Evolutionary conservation across 192 early-diverging fungal genomes (phyloP), one percentile per base, ranked within the genome.

Genomic region (Linnemannia schmuckeri): DNA sequence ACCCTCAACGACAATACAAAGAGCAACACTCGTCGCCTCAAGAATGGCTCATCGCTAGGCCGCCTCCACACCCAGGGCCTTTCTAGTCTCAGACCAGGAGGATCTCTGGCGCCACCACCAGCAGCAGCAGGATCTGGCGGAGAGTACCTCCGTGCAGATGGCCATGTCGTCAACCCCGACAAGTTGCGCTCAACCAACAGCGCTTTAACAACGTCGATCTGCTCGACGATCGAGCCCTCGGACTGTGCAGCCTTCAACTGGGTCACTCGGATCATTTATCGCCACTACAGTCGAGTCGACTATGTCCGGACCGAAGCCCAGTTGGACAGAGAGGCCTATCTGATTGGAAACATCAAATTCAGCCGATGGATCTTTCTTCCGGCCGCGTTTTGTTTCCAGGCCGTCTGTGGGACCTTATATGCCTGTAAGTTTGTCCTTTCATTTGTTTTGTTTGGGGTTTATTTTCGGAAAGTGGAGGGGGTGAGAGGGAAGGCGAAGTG

Each of bases 341-440:
- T 90, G n/a, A 81, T 90, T 54, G 82, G 87, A 52, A 75, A 72
- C 5, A 85, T 94, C 44, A 89, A 83, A 35, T 93, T 90, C 57
- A 88, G 71, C 35, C 93, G 89, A 49, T 93, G 93, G 93, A 85
- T 90, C 76, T 88, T 90, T 66, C 79, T 94, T 24, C 93, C 92
- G 0, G 93, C 92, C 2, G 92, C 91, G 1, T 87, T 93, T 22
- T 88, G 91, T 33, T 92, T 92, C 70, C 93, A 93, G 86, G 91
- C 92, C 73, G 92, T 91, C 77, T 92, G 90, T 63, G 93, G 93
- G 15, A 93, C 93, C 4, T 82, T 94, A 4, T 94, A 94, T 49
- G 93, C 93, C 1, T 94, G 93, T 86, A 86, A 55, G 84, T 52
- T 54, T 42, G 35, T 57, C 2, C 12, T 54, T 5, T 63, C 10